A percentile compares a stretch with the other conserved stretches of the same genome.
Evolutionary conservation across 495 filamentous ascomycete genomes (phyloP).

Genomic region (Penicillium cataractarum): DNA sequence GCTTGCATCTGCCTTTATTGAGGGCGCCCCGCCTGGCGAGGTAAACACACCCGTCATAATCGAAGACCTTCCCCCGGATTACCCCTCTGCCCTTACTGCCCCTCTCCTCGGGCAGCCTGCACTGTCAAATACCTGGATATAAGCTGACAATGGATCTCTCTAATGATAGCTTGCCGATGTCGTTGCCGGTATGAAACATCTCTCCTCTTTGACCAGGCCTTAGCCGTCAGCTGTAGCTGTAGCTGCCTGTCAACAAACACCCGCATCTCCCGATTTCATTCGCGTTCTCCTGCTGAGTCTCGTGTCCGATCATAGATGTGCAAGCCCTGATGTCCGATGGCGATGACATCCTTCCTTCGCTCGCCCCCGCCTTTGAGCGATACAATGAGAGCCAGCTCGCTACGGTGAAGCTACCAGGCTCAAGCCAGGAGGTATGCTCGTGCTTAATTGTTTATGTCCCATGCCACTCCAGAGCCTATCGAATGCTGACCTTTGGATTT

Average conservation of each 20-base stretch:
- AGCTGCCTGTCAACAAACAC: not conserved
- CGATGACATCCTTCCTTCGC: conserved; percentile 65
- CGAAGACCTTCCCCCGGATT: conserved; percentile 4
- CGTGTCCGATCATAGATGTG: conserved; percentile 65
- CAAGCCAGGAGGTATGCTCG: conserved; percentile 67
- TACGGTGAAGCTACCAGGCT: conserved; percentile 84
- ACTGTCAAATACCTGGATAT: not conserved
- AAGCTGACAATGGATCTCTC: conserved; percentile 5
- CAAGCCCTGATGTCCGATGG: conserved; percentile 78
- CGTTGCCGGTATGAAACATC: conserved; percentile 68
- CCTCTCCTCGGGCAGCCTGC: not conserved
- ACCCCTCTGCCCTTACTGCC: conserved; percentile 1
- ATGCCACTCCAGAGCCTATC: not conserved
- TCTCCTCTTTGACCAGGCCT: not conserved
- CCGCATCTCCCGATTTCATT: conserved; percentile 11
- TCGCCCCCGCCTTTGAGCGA: conserved; percentile 82
- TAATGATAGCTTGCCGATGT: conserved; percentile 80
- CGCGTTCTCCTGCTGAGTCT: conserved; percentile 22
- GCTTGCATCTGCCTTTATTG: conserved; percentile 82
- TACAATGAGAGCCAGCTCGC: conserved; percentile 96
- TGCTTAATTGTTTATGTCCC: not conserved
- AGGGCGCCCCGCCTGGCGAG: conserved; percentile 96
- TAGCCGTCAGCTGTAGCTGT: not conserved
- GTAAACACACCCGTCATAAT: conserved; percentile 52
- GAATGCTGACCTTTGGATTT: conserved; percentile 20